Evolutionary conservation across 179 eudicot genomes (phyloP).

Genomic region (Spinacia oleracea): DNA sequence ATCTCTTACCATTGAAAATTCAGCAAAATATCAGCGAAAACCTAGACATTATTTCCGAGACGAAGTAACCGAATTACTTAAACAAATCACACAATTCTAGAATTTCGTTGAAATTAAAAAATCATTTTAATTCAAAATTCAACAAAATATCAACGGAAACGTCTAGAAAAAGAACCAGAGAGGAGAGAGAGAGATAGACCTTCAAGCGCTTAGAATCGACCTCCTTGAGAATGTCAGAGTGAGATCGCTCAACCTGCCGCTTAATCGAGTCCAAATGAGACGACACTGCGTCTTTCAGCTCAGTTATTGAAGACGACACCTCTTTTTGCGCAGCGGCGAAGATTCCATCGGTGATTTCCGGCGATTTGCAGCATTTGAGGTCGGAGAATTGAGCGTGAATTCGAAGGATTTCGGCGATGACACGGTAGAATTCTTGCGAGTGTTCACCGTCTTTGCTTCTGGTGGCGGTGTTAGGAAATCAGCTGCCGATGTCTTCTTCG

Average conservation of each 20-base stretch:
- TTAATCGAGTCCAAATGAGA: constrained; percentile 58
- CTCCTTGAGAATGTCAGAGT: constrained; percentile 78
- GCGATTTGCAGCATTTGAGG: constrained; percentile 19
- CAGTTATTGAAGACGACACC: constrained; percentile 42
- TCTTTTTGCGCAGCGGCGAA: constrained; percentile 19
- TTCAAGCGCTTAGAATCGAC: constrained; percentile 62
- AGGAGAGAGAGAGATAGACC: constrained; percentile 33
- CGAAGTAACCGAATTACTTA: no score
- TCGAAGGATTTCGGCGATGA: constrained; percentile 41
- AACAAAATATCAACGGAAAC: background rate
- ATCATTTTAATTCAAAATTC: no score
- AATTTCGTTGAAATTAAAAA: no score
- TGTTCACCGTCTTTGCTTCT: constrained; percentile 10
- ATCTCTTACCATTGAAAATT: no score
- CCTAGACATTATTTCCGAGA: no score
- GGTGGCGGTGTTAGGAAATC: constrained; percentile 43
- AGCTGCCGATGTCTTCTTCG: constrained; percentile 46
- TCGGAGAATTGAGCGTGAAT: constrained; percentile 45
- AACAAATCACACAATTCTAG: no score
- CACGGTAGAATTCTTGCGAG: constrained; percentile 28
- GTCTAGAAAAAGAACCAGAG: background rate
- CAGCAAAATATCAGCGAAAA: no score
- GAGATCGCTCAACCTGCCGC: no score
- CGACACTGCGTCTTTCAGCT: constrained; percentile 59
- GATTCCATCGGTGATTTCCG: constrained; percentile 31